Base-by-base conservation (phyloP, 495 filamentous ascomycete species). In the Aspergillus cavernicola region DNA sequence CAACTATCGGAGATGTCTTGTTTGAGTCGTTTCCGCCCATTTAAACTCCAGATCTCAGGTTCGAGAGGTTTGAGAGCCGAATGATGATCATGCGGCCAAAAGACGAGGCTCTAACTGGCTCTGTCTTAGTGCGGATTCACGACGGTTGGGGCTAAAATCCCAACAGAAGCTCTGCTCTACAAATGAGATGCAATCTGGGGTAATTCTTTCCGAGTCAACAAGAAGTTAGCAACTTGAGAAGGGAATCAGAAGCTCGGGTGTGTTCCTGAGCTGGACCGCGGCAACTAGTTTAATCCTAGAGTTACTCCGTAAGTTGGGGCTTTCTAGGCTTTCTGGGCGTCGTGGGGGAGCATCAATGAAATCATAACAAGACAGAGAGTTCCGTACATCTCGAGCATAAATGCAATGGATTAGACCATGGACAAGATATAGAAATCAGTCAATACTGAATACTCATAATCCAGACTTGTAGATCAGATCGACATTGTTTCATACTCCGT, bases 91-190 rank as follows among this genome's bases (percentile, higher is more conserved):
- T n/a, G n/a, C n/a, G n/a, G n/a, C n/a, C n/a, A n/a, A n/a, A n/a
- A n/a, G n/a, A n/a, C n/a, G n/a, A n/a, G 31, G 18, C 19, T 20
- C 37, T 23, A 40, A 22, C 37, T 40, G 37, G 19, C 16, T 22
- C 37, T 19, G 37, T 37, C 15, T 16, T 19, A 37, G 35, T 37
- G 35, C 35, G 6, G 19, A 32, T 35, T 35, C 29, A 10, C 18
- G 20, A 24, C 39, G 29, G 59, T 57, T 61, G 59, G 59, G 59
- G 53, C 31, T 41, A 45, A 37, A 48, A 40, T 61, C 59, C 59
- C 59, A 61, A 61, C 59, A 61, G 54, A 57, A 61, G 24, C 45
- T n/a, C 43, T n/a, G 26, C 39, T 23, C 22, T 7, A 6, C 36
- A 20, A 41, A 33, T 53, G 40, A 22, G 28, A 33, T 32, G 43